Base-by-base conservation (phyloP, 495 filamentous ascomycete species). In the Emericellopsis terricola region DNA sequence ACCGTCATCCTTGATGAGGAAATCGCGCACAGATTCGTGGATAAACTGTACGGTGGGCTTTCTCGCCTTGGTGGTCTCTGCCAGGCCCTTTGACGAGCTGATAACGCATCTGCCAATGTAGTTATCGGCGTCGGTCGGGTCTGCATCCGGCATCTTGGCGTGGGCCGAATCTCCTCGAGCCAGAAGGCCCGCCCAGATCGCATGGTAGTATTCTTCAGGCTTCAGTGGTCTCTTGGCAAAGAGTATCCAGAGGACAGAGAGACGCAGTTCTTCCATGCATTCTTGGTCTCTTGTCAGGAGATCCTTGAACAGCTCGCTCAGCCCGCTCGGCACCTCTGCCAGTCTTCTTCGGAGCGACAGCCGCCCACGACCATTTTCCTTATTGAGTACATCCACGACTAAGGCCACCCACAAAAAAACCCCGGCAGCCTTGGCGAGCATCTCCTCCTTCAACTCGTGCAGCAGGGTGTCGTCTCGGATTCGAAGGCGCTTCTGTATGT, bases 1-100 rank as follows among this genome's bases (percentile, higher is more conserved):
- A 10, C 33, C 33, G 10, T 48, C 44, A 15, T 59, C 52, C 39
- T 59, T 55, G 6, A 62, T n/a, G 8, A 66, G 46, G 18, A 55
- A 63, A 36, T 62, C 57, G 8, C 51, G 46, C 6, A 64, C 61
- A 1, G 60, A 64, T 43, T 67, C 59, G 38, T 67, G 60, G 33
- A 67, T 65, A 39, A 67, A 67, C 41, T 67, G 61, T 19, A 64
- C 52, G 3, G 33, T 48, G 24, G 38, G 39, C 1, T 16, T 20
- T 2, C 38, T 34, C 1, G 53, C 45, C 28, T 39, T 47, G 0
- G 54, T 31, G 15, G 19, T 10, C 19, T 39, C 37, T 6, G 37
- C 37, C 11, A 39, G 37, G 14, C 37, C 37, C 41, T 64, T 66
- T 0, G 59, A 64, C 4, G 36, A 55, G 31, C 42, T 48, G 1